A percentile compares a stretch with the other conserved stretches of the same genome.
These are phyloP conservation scores for Starmera amethionina DNA, from an alignment of 805 yeast species.

Conservation along the genomic window DNA sequence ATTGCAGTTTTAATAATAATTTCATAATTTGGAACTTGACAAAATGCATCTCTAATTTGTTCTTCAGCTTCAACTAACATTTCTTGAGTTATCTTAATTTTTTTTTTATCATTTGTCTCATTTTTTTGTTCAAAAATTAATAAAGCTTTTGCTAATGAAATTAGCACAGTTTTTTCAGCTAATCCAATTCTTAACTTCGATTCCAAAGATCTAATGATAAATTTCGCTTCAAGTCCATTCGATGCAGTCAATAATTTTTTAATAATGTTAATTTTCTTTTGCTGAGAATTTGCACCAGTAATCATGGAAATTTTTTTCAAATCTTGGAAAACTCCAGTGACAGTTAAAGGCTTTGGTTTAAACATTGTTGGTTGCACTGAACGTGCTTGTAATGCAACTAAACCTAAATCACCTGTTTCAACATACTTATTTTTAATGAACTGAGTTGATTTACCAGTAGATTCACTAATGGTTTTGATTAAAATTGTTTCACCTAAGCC, in stretches of 20 bases:
- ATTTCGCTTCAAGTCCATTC: constrained; percentile 81
- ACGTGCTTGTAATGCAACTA: constrained; percentile 77
- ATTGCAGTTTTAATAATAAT: constrained; percentile 58
- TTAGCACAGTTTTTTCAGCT: constrained; percentile 87
- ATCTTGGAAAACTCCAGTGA: constrained; percentile 61
- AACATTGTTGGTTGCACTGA: constrained; percentile 88
- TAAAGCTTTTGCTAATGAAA: constrained; percentile 78
- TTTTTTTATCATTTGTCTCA: constrained; percentile 17
- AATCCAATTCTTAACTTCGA: constrained; percentile 89
- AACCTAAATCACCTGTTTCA: constrained; percentile 82
- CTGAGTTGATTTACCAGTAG: constrained; percentile 72
- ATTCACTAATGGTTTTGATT: constrained; percentile 80
- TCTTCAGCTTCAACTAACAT: constrained; percentile 60
- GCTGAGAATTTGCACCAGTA: constrained; percentile 77
- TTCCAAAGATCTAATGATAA: constrained; percentile 79
- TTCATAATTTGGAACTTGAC: constrained; percentile 87
- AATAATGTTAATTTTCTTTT: constrained; percentile 66
- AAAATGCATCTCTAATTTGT: constrained; percentile 72
- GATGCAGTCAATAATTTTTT: constrained; percentile 81
- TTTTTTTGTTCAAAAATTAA: constrained; percentile 44
- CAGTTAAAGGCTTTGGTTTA: constrained; percentile 74
- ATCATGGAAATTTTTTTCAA: constrained; percentile 68
- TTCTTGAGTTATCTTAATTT: constrained; percentile 26
- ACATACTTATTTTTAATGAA: constrained; percentile 69
- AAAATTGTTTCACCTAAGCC: constrained; percentile 89